These are phyloP conservation scores for Tetrahymena elliotti DNA, from an alignment of 73 alveolate species.

Conservation along the genomic window DNA sequence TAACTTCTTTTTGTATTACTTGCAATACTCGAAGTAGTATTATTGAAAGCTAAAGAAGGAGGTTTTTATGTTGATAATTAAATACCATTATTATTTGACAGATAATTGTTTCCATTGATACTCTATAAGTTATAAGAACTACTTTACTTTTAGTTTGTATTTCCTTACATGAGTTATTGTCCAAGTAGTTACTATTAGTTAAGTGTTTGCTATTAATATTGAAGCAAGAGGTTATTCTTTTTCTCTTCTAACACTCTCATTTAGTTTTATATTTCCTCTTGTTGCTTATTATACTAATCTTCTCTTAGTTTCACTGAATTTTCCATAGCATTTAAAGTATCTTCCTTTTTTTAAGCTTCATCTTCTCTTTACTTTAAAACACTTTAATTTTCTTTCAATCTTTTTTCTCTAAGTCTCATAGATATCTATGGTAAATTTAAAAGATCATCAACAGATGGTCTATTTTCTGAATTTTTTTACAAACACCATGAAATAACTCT, in stretches of 20 bases:
- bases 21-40: neutral
- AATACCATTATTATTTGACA: neutral
- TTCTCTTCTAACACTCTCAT: neutral
- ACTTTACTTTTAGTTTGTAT: neutral
- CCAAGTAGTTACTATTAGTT: neutral
- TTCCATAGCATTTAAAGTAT: neutral
- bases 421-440: conserved; percentile 64
- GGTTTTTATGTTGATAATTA: neutral
- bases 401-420: conserved; percentile 64
- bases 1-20: neutral
- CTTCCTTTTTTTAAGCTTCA: conserved; percentile 48
- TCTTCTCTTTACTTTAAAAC: conserved; percentile 66
- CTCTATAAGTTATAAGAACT: neutral
- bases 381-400: conserved; percentile 64
- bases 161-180: neutral
- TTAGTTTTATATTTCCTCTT: neutral
- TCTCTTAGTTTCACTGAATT: neutral
- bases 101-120: neutral
- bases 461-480: conserved; percentile 52
- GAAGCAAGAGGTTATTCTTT: neutral
- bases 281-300: neutral
- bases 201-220: neutral
- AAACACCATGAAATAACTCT: conserved; percentile 79
- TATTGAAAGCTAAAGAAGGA: neutral
- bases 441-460: conserved; percentile 77